phyloP scores from a whole-genome alignment of 2,329 filamentous ascomycete genomes.

The Ophiostoma sp. region DNA sequence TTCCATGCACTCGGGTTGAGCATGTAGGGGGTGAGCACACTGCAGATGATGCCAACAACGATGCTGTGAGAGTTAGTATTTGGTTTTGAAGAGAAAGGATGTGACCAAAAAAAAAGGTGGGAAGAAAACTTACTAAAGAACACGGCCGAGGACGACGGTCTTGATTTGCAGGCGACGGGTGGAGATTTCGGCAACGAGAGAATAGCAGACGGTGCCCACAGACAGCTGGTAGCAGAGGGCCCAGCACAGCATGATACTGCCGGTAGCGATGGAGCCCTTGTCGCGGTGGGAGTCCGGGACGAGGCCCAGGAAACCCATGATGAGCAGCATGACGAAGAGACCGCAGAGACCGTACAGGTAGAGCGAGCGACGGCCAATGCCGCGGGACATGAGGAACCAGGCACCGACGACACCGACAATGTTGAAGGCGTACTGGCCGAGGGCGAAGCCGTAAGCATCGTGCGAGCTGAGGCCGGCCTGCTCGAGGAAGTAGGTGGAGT shows the following conservation, averaged over 20 bases:
- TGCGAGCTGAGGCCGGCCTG: constrained; percentile 51
- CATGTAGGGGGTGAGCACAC: constrained; percentile 86
- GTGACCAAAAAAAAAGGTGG: no score
- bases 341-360: constrained; percentile 71
- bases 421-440: constrained; percentile 64
- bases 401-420: constrained; percentile 76
- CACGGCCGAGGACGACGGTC: constrained; percentile 47
- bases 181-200: constrained; percentile 77
- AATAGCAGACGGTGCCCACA: constrained; percentile 86
- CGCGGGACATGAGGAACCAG: constrained; percentile 71
- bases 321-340: constrained; percentile 69
- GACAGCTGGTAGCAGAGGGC: constrained; percentile 79
- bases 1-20: constrained; percentile 81
- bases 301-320: constrained; percentile 78
- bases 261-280: constrained; percentile 66
- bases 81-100: no score
- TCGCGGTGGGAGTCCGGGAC: constrained; percentile 56
- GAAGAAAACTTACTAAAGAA: constrained; percentile 18
- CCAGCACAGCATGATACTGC: constrained; percentile 80
- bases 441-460: constrained; percentile 54
- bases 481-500: constrained; percentile 58
- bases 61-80: constrained; percentile 40
- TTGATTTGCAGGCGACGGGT: constrained; percentile 82
- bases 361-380: constrained; percentile 67
- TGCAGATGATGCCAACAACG: constrained; percentile 73